Conservation (phyloP, 2,329 filamentous ascomycete species). For the Xylariaceae sp. region DNA sequence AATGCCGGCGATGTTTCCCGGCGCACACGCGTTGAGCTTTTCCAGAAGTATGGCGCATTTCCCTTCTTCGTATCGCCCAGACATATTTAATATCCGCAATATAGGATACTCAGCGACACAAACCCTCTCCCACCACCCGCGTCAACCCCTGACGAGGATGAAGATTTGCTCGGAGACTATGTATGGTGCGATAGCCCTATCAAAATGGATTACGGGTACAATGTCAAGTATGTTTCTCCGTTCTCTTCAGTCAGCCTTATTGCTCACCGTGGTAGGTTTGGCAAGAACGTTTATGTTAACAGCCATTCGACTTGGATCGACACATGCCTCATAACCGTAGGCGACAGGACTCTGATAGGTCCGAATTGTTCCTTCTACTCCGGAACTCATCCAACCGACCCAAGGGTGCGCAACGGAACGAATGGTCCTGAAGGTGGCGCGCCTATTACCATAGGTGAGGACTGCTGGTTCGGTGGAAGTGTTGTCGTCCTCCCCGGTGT, state of each 20-base stretch:
- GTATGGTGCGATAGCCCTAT: slow-evolving; percentile 69
- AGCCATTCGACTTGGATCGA: slow-evolving; percentile 73
- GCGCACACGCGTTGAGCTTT: slow-evolving; percentile 61
- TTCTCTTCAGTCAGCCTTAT: slow-evolving; percentile 1
- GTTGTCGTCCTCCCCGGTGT: slow-evolving; percentile 70
- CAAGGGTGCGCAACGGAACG: slow-evolving; percentile 66
- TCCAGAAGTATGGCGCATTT: slow-evolving; percentile 56
- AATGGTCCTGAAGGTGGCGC: slow-evolving; percentile 71
- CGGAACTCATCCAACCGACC: slow-evolving; percentile 74
- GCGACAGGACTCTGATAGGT: slow-evolving; percentile 71
- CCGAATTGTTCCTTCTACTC: slow-evolving; percentile 74
- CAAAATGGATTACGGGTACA: slow-evolving; percentile 72
- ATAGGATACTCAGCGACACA: slow-evolving; percentile 59
- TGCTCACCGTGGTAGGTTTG: slow-evolving; percentile 41
- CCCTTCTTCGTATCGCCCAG: slow-evolving; percentile 27
- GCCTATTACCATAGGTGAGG: slow-evolving; percentile 71
- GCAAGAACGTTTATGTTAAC: slow-evolving; percentile 69
- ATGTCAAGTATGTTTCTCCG: slow-evolving; percentile 48
- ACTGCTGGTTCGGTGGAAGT: slow-evolving; percentile 76
- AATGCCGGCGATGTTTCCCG: slow-evolving; percentile 54
- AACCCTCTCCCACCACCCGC: slow-evolving; percentile 58
- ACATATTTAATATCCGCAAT: not conserved
- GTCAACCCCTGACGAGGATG: slow-evolving; percentile 58
- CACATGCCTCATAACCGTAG: slow-evolving; percentile 69
- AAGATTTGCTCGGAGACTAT: slow-evolving; percentile 56